Evolutionary conservation across 2,329 filamentous ascomycete genomes (phyloP).

Genomic region (Aspergillus sp.): DNA sequence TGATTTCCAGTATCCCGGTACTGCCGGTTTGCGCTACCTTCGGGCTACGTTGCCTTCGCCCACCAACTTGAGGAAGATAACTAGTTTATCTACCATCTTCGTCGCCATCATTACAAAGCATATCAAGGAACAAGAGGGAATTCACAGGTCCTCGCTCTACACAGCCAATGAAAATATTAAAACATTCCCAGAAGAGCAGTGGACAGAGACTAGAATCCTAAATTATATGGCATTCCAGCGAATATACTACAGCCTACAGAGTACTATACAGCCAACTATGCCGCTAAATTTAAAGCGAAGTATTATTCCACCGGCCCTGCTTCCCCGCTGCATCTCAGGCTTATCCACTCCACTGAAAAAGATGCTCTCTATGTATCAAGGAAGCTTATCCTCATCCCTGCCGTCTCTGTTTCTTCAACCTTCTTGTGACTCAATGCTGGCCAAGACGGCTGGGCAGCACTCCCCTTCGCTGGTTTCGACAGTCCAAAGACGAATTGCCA

Average conservation of each 20-base stretch:
- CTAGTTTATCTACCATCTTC: too few species aligned
- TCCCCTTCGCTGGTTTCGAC: neutral
- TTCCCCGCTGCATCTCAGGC: conserved; percentile 9
- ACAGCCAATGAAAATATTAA: conserved; percentile 8
- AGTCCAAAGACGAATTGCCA: neutral
- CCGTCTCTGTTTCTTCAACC: too few species aligned
- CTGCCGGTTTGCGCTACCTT: neutral
- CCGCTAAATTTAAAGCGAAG: neutral
- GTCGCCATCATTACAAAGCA: too few species aligned
- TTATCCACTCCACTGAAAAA: neutral
- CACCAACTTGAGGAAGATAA: too few species aligned
- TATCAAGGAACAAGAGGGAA: too few species aligned
- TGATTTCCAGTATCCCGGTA: too few species aligned
- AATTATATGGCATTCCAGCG: neutral
- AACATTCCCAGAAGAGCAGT: neutral
- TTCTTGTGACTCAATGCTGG: neutral
- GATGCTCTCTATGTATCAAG: too few species aligned
- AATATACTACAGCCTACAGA: neutral
- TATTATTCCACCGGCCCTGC: conserved; percentile 2
- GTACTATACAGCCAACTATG: neutral
- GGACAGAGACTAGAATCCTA: neutral
- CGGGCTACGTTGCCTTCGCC: too few species aligned
- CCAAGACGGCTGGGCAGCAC: neutral
- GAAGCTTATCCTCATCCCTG: too few species aligned
- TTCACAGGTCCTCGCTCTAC: neutral